Evolutionary conservation across 345 rosid genomes (phyloP).

Genomic region (Clausena lansium): DNA sequence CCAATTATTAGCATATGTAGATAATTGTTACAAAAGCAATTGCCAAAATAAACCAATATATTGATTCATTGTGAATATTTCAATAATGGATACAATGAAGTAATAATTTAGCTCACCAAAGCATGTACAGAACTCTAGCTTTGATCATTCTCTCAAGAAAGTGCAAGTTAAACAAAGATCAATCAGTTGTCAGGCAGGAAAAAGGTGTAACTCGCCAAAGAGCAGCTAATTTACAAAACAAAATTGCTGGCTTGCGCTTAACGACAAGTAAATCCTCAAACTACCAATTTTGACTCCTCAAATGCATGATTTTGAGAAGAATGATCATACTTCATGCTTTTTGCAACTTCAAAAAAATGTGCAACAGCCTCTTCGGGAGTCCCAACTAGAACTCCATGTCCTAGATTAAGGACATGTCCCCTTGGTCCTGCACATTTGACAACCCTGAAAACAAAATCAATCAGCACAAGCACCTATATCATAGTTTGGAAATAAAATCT

Average conservation of each 20-base stretch:
- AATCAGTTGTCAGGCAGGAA: slow-evolving; percentile 7
- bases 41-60: background rate
- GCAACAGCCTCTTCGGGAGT: slow-evolving; percentile 93
- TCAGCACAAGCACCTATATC: background rate
- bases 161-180: slow-evolving; percentile 14
- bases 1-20: background rate
- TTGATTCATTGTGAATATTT: background rate
- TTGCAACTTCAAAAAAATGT: slow-evolving; percentile 82
- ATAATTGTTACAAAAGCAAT: background rate
- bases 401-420: slow-evolving; percentile 89
- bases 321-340: slow-evolving; percentile 58
- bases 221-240: slow-evolving; percentile 5
- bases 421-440: slow-evolving; percentile 77
- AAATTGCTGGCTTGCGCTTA: slow-evolving; percentile 10
- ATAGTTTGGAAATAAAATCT: background rate
- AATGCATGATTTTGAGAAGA: slow-evolving; percentile 37
- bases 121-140: slow-evolving; percentile 20
- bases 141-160: slow-evolving; percentile 13
- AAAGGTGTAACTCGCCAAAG: background rate
- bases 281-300: slow-evolving; percentile 51
- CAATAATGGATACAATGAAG: slow-evolving; percentile 8
- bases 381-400: slow-evolving; percentile 91
- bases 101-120: slow-evolving; percentile 13
- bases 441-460: slow-evolving; percentile 48
- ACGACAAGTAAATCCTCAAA: slow-evolving; percentile 30